Conservation (phyloP, 345 rosid genomes). For the Eucalyptus polybractea region DNA sequence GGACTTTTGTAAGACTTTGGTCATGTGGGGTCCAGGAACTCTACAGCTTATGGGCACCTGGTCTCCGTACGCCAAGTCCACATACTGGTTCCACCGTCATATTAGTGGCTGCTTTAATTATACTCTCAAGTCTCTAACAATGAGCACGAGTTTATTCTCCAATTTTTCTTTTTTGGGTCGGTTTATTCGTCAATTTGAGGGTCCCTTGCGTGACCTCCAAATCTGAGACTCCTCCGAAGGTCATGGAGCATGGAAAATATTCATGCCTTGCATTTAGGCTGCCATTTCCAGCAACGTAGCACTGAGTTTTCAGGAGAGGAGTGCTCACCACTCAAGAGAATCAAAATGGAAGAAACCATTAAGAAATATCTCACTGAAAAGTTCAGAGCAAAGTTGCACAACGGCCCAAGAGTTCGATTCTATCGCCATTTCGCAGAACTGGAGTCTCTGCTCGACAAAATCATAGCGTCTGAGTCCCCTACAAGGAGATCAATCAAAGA, state of each 20-base stretch:
- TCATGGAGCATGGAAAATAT: not conserved
- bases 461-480: too few relatives aligned
- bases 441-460: too few relatives aligned
- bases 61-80: not conserved
- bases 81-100: not conserved
- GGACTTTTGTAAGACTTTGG: not conserved
- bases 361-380: not conserved
- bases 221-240: not conserved
- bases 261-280: not conserved
- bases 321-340: not conserved
- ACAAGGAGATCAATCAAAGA: too few relatives aligned
- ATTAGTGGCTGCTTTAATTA: not conserved
- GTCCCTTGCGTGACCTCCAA: not conserved
- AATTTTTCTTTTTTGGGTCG: too few relatives aligned
- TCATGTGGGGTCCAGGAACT: not conserved
- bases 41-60: not conserved
- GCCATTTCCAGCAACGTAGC: not conserved
- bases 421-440: too few relatives aligned
- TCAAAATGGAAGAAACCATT: not conserved
- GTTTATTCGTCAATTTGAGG: not conserved
- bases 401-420: too few relatives aligned
- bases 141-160: not conserved
- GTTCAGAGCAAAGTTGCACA: too few relatives aligned
- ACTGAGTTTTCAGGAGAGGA: not conserved
- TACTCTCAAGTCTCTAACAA: not conserved